Evolutionary conservation across 2,329 filamentous ascomycete species (phyloP), one percentile per base, ranked within the genome.

Genomic region (Sporothrix humicola): DNA sequence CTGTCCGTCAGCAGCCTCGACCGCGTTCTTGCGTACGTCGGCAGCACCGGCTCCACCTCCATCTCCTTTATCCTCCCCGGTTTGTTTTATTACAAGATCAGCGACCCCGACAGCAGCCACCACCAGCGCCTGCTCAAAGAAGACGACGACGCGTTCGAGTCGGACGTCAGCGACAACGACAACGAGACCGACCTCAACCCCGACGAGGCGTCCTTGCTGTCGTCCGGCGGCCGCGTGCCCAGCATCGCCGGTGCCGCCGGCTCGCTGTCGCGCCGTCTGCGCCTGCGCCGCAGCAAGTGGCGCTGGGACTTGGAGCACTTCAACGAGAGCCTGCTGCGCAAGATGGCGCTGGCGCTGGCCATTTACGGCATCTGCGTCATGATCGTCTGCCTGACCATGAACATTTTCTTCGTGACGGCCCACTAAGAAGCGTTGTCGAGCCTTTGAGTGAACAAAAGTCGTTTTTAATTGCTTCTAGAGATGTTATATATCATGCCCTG

Each of bases 1-100:
- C 93, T 99, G 84, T 97, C 93, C 0, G 95, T 99, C 2, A 93
- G 90, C 23, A 96, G 92, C 13, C 87, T 99, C 2, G 95, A 97
- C 80, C 92, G 93, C 65, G 95, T 99, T 0, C 87, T 99, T 0
- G 95, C 96, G 0, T 99, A 98, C 78, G 96, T 99, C 12, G 96
- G 96, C 52, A 94, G 92, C 78, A 99, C 96, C 0, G 96, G 96
- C 71, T 95, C 92, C 70, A 99, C 96, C 0, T 94, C 93, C 75
- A 99, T 99, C 78, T 97, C 93, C 75, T 99, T 99, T 81, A 98
- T 99, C 77, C 87, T 99, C 0, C 96, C 96, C 0, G 96, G 96
- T 0, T 83, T 99, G 3, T 99, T 99, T 82, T 99, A 98, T 82
- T 99, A 98, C 84, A 98, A 98, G 83, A 98, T 99, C 65, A 48